phyloP scores from a whole-genome alignment of 352 stramenopile species.

The Globisporangium yorkense region DNA sequence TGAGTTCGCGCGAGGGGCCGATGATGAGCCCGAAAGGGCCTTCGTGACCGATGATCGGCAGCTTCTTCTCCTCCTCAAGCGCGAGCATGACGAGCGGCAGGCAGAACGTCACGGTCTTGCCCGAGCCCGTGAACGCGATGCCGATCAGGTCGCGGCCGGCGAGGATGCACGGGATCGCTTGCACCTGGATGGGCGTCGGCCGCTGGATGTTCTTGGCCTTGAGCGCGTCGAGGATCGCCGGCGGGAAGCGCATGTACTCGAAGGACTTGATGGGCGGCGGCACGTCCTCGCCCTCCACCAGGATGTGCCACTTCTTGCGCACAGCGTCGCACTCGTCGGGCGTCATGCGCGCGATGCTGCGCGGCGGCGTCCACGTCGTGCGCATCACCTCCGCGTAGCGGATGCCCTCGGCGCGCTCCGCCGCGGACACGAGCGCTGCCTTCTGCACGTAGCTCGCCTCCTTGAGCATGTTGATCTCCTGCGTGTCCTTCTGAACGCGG shows the following conservation, averaged over 20 bases:
- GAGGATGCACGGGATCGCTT: conserved; percentile 96
- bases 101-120: conserved; percentile 99
- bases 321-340: conserved; percentile 87
- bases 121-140: conserved; percentile 98
- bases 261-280: conserved; percentile 97
- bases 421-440: conserved; percentile 90
- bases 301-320: conserved; percentile 97
- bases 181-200: conserved; percentile 98
- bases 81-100: conserved; percentile 96
- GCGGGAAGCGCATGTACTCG: conserved; percentile 96
- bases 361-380: conserved; percentile 90
- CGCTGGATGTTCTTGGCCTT: conserved; percentile 94
- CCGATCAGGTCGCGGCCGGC: conserved; percentile 97
- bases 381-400: conserved; percentile 88
- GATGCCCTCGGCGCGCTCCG: conserved; percentile 90
- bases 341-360: conserved; percentile 82
- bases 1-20: conserved; percentile 96
- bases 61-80: conserved; percentile 95
- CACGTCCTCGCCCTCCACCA: conserved; percentile 95
- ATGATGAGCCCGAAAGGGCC: conserved; percentile 97
- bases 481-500: conserved; percentile 71
- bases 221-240: conserved; percentile 89
- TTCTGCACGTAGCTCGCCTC: conserved; percentile 96
- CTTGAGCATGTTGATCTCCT: conserved; percentile 92
- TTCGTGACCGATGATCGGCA: conserved; percentile 92